Conservation (phyloP, 2,329 filamentous ascomycete genomes). For the Grosmannia clavigera region DNA sequence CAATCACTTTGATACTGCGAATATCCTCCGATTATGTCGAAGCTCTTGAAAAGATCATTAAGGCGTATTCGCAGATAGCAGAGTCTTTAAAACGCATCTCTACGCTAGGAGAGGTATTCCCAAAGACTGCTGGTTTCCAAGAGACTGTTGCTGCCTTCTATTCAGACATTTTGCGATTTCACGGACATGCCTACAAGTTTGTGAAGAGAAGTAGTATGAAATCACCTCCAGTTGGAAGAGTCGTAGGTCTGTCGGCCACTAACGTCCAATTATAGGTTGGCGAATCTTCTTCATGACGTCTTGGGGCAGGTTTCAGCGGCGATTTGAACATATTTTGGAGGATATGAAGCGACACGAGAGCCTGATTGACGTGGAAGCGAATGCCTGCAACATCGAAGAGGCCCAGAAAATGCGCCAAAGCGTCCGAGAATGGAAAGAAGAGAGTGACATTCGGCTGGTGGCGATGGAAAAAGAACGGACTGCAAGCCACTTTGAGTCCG, state of each 20-base stretch:
- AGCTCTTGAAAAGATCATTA: too few species aligned
- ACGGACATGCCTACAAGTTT: too few species aligned
- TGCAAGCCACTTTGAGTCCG: constrained; percentile 14
- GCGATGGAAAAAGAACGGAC: constrained; percentile 14
- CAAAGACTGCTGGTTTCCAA: too few species aligned
- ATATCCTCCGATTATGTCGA: too few species aligned
- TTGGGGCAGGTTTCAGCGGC: constrained; percentile 25
- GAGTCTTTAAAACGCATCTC: too few species aligned
- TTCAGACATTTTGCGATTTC: too few species aligned
- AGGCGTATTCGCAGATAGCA: too few species aligned
- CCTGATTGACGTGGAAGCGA: constrained; percentile 22
- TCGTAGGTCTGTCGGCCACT: not conserved
- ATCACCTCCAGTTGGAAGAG: not conserved
- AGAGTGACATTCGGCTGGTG: constrained; percentile 12
- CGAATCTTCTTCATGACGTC: constrained; percentile 22
- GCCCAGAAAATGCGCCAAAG: constrained; percentile 14
- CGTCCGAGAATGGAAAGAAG: constrained; percentile 15
- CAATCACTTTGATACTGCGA: too few species aligned
- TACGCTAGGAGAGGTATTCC: too few species aligned
- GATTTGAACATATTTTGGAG: constrained; percentile 21
- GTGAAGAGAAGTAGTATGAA: not conserved
- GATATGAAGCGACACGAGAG: constrained; percentile 19
- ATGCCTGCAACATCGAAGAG: constrained; percentile 18
- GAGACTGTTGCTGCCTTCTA: too few species aligned
- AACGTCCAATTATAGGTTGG: constrained; percentile 18